A percentile compares a stretch with the other conserved stretches of the same genome.
phyloP scores from a whole-genome alignment of 2,329 filamentous ascomycete genomes.

The Phialophora expanda region DNA sequence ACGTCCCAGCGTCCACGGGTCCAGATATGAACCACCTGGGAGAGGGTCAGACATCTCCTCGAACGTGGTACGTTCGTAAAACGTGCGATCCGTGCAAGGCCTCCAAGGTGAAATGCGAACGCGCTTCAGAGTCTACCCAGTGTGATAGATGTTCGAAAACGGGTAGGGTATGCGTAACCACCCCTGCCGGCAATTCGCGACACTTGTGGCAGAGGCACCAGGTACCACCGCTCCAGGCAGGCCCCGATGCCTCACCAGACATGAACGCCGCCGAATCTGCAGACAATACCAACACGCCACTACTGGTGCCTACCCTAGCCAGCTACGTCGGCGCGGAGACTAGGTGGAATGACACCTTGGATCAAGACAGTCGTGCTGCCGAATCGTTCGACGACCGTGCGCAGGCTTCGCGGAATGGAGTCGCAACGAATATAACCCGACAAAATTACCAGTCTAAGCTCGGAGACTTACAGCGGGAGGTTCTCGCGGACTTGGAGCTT shows the following conservation, averaged over 20 bases:
- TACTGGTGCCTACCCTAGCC: not conserved
- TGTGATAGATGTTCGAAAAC: slow-evolving; percentile 13
- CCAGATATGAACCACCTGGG: not conserved
- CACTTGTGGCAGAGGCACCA: not conserved
- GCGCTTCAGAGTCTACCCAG: slow-evolving; percentile 5
- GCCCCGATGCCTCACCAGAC: not conserved
- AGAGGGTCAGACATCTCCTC: not conserved
- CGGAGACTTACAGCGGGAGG: slow-evolving; percentile 16
- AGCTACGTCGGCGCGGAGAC: not conserved
- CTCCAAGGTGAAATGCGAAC: slow-evolving; percentile 13
- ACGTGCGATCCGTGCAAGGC: slow-evolving; percentile 7
- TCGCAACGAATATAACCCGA: not conserved
- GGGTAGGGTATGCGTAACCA: not conserved
- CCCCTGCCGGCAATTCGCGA: slow-evolving; percentile 1
- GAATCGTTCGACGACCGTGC: not conserved
- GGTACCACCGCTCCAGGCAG: not conserved
- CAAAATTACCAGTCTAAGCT: slow-evolving; percentile 13
- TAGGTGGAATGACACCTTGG: not conserved
- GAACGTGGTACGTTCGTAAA: not conserved
- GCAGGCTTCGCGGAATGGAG: not conserved
- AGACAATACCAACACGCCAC: not conserved
- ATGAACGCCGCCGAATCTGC: not conserved
- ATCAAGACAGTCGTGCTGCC: not conserved
- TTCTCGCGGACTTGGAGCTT: slow-evolving; percentile 16
- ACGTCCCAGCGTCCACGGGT: not conserved